Evolutionary conservation across 2,329 filamentous ascomycete genomes (phyloP).

Genomic region (Diaporthe batatas): DNA sequence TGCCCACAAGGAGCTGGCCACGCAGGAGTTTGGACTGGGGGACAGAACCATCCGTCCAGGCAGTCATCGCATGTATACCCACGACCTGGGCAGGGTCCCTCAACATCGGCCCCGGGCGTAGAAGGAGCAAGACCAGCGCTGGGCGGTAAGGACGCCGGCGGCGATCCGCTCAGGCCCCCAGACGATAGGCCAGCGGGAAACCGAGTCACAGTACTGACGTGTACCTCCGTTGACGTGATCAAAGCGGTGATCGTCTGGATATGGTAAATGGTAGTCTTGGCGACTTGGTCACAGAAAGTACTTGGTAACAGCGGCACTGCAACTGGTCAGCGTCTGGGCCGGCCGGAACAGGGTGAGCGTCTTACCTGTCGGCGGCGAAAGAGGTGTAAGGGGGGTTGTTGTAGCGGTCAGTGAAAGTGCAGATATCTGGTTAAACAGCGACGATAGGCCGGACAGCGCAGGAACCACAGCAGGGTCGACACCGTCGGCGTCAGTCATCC

Average conservation of each 20-base stretch:
- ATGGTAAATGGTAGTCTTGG: conserved; percentile 41
- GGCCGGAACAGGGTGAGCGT: too few relatives aligned
- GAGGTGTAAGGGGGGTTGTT: not conserved
- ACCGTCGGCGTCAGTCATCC: not conserved
- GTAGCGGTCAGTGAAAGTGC: conserved; percentile 37
- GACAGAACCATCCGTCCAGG: conserved; percentile 42
- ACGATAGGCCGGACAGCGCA: conserved; percentile 38
- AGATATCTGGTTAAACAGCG: conserved; percentile 40
- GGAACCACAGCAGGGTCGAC: conserved; percentile 33
- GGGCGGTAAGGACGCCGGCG: not conserved
- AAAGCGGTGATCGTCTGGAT: conserved; percentile 41
- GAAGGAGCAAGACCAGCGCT: not conserved
- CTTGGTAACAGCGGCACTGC: not conserved
- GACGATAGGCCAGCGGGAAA: conserved; percentile 23
- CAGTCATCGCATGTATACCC: conserved; percentile 42
- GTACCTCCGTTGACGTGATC: conserved; percentile 36
- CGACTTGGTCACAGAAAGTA: conserved; percentile 12
- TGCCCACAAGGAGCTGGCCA: conserved; percentile 40
- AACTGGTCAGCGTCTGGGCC: conserved; percentile 10
- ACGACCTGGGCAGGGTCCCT: conserved; percentile 38
- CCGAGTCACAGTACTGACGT: conserved; percentile 33
- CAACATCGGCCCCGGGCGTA: not conserved
- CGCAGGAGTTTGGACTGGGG: conserved; percentile 40
- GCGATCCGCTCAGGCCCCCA: not conserved
- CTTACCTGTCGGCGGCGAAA: conserved; percentile 33